Conservation (phyloP, 2,329 filamentous ascomycete species). For the Ascochyta fabae region DNA sequence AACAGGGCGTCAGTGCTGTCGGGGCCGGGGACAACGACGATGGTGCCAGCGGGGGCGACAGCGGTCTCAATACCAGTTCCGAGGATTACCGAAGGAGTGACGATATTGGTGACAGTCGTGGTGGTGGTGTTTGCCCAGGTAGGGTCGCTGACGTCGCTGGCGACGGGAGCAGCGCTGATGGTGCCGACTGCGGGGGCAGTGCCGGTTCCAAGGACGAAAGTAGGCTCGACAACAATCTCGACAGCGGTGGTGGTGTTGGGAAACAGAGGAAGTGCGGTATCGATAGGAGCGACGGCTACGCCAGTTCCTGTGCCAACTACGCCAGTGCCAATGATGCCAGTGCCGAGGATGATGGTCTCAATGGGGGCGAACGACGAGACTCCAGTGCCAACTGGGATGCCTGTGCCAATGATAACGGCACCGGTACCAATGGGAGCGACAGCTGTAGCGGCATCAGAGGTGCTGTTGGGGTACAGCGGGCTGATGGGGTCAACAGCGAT, state of each 20-base stretch:
- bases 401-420: slow-evolving; percentile 6
- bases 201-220: slow-evolving; percentile 7
- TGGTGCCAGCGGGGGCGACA: slow-evolving; percentile 5
- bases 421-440: slow-evolving; percentile 9
- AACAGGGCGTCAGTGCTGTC: slow-evolving; percentile 1
- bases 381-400: neutral
- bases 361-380: slow-evolving; percentile 1
- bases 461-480: neutral
- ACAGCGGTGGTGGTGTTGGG: slow-evolving; percentile 17
- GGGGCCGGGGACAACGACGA: slow-evolving; percentile 4
- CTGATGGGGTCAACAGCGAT: slow-evolving; percentile 5
- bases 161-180: slow-evolving; percentile 5
- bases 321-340: slow-evolving; percentile 2
- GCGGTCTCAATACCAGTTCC: slow-evolving; percentile 2
- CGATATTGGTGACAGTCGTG: slow-evolving; percentile 3
- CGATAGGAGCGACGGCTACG: slow-evolving; percentile 3
- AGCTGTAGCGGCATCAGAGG: slow-evolving; percentile 2
- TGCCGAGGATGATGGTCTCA: slow-evolving; percentile 5
- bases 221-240: slow-evolving; percentile 8
- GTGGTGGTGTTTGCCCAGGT: slow-evolving; percentile 11
- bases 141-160: neutral
- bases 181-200: neutral
- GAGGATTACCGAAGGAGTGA: slow-evolving; percentile 3
- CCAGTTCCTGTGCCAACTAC: slow-evolving; percentile 2
- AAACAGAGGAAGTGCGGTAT: slow-evolving; percentile 7